phyloP scores from a whole-genome alignment of 805 yeast species.

The Nakazawaea sp. region DNA sequence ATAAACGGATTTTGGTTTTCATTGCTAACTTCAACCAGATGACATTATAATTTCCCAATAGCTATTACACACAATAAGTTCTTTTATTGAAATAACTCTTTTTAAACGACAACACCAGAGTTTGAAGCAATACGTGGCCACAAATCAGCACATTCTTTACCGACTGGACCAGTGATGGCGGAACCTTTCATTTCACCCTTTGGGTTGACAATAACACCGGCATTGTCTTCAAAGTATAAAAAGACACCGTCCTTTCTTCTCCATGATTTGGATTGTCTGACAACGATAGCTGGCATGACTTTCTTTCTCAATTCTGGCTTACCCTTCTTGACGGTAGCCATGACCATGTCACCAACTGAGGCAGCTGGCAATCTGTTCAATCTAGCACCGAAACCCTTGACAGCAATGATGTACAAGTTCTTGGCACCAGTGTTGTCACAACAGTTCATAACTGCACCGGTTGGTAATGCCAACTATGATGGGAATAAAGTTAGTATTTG shows the following conservation, averaged over 20 bases:
- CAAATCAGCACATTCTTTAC: slow-evolving; percentile 99
- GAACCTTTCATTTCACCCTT: slow-evolving; percentile 99
- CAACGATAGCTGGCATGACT: slow-evolving; percentile 99
- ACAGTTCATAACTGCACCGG: slow-evolving; percentile 99
- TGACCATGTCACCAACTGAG: slow-evolving; percentile 99
- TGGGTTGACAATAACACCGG: slow-evolving; percentile 99
- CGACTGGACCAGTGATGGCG: slow-evolving; percentile 99
- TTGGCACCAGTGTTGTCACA: slow-evolving; percentile 99
- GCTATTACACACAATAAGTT: slow-evolving; percentile 11
- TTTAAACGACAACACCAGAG: slow-evolving; percentile 99
- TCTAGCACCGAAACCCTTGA: slow-evolving; percentile 99
- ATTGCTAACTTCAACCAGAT: slow-evolving; percentile 3
- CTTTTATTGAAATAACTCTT: slow-evolving; percentile 8
- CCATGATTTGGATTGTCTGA: slow-evolving; percentile 99
- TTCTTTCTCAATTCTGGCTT: slow-evolving; percentile 99
- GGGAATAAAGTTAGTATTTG: slow-evolving; percentile 6
- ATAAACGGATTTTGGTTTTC: not conserved
- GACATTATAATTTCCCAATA: slow-evolving; percentile 18
- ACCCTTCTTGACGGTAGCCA: slow-evolving; percentile 99
- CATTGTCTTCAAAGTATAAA: slow-evolving; percentile 99
- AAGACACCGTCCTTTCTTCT: slow-evolving; percentile 99
- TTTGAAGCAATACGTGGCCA: slow-evolving; percentile 99
- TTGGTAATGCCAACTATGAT: slow-evolving; percentile 92
- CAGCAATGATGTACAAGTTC: slow-evolving; percentile 97
- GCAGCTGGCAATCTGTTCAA: slow-evolving; percentile 99